A percentile compares a stretch with the other conserved stretches of the same genome.
Evolutionary conservation across 306 rosid genomes (phyloP).

Genomic region (Glycine tomentella): DNA sequence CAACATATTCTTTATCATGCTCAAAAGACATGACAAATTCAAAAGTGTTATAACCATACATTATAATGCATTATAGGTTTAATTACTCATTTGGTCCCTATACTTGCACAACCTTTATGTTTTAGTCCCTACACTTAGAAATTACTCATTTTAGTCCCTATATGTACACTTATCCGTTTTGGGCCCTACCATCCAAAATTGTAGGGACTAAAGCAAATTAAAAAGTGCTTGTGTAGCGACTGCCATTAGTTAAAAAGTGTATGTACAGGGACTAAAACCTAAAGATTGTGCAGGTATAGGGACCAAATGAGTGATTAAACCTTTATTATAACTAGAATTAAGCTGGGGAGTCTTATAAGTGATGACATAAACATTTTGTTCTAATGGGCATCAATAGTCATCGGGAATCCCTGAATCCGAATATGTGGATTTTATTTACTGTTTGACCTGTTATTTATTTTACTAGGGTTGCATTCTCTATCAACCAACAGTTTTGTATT

Average conservation of each 20-base stretch:
- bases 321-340: conserved; percentile 16
- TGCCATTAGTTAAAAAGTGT: no score
- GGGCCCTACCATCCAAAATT: no score
- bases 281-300: no score
- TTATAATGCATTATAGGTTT: background rate
- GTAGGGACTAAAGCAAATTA: no score
- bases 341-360: conserved; percentile 1
- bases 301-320: no score
- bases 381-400: conserved; percentile 1
- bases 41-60: conserved; percentile 6
- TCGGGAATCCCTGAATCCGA: conserved; percentile 19
- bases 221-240: no score
- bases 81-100: no score
- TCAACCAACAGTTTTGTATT: conserved; percentile 22
- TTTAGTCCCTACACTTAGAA: no score
- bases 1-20: conserved; percentile 32
- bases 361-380: conserved; percentile 14
- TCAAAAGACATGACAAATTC: conserved; percentile 9
- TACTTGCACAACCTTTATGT: no score
- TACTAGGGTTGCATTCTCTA: background rate
- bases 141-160: no score
- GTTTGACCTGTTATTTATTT: conserved; percentile 33
- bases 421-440: conserved; percentile 31
- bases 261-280: no score
- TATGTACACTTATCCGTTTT: no score